A percentile compares a stretch with the other conserved stretches of the same genome.
Conservation (phyloP, 2,329 filamentous ascomycete genomes). For the Gnomoniopsis smithogilvyi region DNA sequence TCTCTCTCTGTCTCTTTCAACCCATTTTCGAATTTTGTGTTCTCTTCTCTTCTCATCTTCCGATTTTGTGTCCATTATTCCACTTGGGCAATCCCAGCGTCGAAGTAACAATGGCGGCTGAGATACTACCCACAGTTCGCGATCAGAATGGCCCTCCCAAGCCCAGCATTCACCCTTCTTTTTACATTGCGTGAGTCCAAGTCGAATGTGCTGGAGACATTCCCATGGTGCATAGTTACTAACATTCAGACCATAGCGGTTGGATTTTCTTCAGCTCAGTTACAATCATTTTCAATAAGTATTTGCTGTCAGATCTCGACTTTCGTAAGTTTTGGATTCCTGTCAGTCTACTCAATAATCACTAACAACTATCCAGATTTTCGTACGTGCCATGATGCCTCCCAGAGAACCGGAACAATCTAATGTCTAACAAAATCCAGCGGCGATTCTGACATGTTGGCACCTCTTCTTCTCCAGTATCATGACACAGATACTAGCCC, state of each 20-base stretch:
- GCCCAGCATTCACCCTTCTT: not conserved
- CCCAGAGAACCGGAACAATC: no score
- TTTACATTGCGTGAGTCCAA: not conserved
- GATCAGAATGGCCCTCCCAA: not conserved
- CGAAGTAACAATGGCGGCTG: not conserved
- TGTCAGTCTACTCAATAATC: not conserved
- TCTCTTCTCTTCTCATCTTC: no score
- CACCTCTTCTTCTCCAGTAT: conserved; percentile 87
- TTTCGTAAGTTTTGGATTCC: not conserved
- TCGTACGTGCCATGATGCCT: not conserved
- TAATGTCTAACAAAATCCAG: not conserved
- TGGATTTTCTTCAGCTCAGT: not conserved
- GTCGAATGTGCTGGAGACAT: no score
- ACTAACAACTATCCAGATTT: not conserved
- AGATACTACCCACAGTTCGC: not conserved
- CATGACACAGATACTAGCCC: conserved; percentile 87
- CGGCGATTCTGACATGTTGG: conserved; percentile 77
- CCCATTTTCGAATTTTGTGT: no score
- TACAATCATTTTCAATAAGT: not conserved
- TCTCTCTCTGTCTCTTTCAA: no score
- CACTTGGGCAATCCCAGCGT: no score
- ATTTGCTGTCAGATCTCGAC: not conserved
- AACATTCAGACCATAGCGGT: not conserved
- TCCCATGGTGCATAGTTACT: not conserved
- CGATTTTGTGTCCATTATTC: no score